Evolutionary conservation across 257 asterid genomes (phyloP).

Genomic region (Plectranthus barbatus): DNA sequence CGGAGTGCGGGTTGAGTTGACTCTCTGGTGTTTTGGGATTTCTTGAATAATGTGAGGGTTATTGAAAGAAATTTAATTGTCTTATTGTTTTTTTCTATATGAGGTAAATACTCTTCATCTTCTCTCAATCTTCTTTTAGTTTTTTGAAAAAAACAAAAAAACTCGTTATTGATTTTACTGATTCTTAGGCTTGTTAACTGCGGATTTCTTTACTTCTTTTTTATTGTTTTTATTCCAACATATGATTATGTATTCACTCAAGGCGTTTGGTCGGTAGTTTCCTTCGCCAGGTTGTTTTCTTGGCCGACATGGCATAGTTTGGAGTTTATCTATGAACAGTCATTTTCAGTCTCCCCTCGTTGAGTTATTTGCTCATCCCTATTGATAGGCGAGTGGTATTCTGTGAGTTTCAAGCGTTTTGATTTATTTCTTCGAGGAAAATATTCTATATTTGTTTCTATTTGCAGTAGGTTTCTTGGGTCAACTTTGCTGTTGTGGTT

Average conservation of each 20-base stretch:
- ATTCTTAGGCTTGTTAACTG: too few species aligned
- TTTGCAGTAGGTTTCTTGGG: background rate
- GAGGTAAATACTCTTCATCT: background rate
- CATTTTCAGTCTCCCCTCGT: background rate
- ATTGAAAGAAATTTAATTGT: background rate
- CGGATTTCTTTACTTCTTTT: background rate
- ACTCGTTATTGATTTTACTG: too few species aligned
- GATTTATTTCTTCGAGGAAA: background rate
- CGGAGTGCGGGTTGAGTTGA: slow-evolving; percentile 27
- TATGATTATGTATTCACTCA: background rate
- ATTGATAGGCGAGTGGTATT: too few species aligned
- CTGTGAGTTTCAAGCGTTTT: too few species aligned
- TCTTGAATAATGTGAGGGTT: slow-evolving; percentile 9
- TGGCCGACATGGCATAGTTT: background rate
- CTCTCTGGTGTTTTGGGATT: slow-evolving; percentile 20
- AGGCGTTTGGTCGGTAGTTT: background rate
- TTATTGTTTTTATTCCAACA: background rate
- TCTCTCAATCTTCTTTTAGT: background rate
- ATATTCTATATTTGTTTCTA: background rate
- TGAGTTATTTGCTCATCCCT: background rate
- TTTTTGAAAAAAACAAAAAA: background rate
- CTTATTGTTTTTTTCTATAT: background rate
- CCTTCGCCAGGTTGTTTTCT: background rate
- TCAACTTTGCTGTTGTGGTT: slow-evolving; percentile 22
- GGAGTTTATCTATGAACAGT: background rate